These are phyloP conservation scores for Picocystis sp. DNA, from an alignment of 163 green algal species.

Conservation along the genomic window DNA sequence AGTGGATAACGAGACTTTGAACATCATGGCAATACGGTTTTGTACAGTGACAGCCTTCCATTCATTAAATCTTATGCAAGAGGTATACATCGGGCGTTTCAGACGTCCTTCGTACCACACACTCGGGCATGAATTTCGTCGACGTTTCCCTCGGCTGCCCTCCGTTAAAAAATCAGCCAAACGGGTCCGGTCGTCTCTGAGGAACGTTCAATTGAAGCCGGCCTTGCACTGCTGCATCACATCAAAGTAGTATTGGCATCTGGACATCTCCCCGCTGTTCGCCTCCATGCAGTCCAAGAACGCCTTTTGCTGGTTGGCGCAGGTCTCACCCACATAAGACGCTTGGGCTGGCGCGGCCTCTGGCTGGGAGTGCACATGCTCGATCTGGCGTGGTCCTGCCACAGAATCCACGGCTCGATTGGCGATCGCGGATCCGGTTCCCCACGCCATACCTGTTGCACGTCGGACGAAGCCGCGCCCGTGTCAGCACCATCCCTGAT, in stretches of 20 bases:
- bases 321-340: slow-evolving; percentile 38
- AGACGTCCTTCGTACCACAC: no score
- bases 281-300: slow-evolving; percentile 86
- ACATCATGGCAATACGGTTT: no score
- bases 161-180: no score
- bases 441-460: slow-evolving; percentile 66
- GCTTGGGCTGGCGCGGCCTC: slow-evolving; percentile 11
- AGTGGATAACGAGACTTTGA: no score
- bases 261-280: slow-evolving; percentile 60
- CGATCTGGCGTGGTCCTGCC: slow-evolving; percentile 42
- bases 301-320: slow-evolving; percentile 60
- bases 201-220: no score
- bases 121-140: no score
- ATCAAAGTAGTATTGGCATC: slow-evolving; percentile 88
- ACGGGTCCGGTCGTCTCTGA: no score
- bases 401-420: slow-evolving; percentile 80
- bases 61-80: no score
- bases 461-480: background rate
- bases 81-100: no score
- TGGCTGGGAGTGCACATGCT: slow-evolving; percentile 29
- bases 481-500: no score
- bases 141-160: no score
- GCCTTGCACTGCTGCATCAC: slow-evolving; percentile 69
- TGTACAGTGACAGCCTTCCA: no score
- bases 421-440: slow-evolving; percentile 73